Base-by-base conservation (phyloP, 75 land plant genomes). In the Pinus taeda region DNA sequence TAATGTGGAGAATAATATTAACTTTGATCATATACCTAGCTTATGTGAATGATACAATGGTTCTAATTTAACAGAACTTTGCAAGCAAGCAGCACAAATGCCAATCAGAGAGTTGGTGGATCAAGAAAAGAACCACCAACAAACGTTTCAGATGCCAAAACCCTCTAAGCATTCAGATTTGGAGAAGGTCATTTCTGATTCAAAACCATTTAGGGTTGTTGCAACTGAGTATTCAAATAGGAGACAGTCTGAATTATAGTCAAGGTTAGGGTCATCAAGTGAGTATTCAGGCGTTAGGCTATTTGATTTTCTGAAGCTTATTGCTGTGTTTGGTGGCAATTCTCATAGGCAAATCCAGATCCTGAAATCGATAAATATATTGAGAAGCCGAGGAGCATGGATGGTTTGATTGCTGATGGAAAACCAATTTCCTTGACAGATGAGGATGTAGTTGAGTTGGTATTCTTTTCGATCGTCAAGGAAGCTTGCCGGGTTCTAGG, bases 31-130 rank as follows among this genome's bases (percentile, higher is more conserved):
- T 61, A 77, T 87, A 60, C 83, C 87, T 53, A 55, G 64, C 37
- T 58, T 84, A 45, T 76, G 77, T 57, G 88, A 84, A 63, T 80
- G 74, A 53, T 87, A 84, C 79, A 87, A 79, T 59, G 87, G 88
- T 45, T 85, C 87, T 29, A 87, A 87, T 59, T 63, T 85, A 59
- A 84, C 80, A 36, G 83, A 87, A 15, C 65, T 87, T 37, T 87
- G 88, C 64, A 87, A 86, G 86, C 87, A 87, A 71, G 88, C 87
- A 56, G 87, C 88, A n/a, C 84, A 86, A 73, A 18, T 85, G 30
- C 88, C 87, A 39, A 86, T 86, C 18, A 81, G 88, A 36, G 88
- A 86, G 17, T 66, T 80, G n/a, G 72, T 86, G 71, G 80, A 80
- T 9, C 64, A 77, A n/a, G 88, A 86, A 66, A 86, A 73, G 60